Percentiles rank a stretch among this genome's conserved stretches.
These are phyloP conservation scores for Cadophora gregata DNA, from an alignment of 2,329 filamentous ascomycete species.

Conservation along the genomic window DNA sequence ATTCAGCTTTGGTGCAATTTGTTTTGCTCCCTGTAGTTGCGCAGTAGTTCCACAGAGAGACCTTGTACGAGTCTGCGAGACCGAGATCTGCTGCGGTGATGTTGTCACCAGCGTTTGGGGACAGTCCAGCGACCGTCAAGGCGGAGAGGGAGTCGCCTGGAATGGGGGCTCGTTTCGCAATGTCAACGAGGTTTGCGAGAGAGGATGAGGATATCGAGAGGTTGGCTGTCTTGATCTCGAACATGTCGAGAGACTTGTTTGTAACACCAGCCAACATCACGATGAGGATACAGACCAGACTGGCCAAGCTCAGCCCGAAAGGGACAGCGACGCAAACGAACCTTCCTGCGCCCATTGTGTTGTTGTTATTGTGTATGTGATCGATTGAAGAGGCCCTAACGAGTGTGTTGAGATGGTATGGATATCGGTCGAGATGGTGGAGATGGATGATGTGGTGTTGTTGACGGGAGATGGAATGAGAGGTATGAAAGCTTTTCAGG, in stretches of 20 bases:
- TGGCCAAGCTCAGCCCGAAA: constrained; percentile 79
- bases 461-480: neutral
- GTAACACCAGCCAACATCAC: constrained; percentile 61
- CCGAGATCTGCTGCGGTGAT: constrained; percentile 63
- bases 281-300: constrained; percentile 72
- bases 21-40: constrained; percentile 55
- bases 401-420: constrained; percentile 15
- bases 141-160: constrained; percentile 24
- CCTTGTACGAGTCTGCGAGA: constrained; percentile 74
- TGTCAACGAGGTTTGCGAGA: constrained; percentile 34
- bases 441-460: constrained; percentile 6
- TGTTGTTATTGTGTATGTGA: constrained; percentile 10
- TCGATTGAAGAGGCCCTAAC: neutral
- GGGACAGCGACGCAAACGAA: constrained; percentile 88
- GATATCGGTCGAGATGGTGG: constrained; percentile 4
- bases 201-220: constrained; percentile 50
- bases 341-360: constrained; percentile 72
- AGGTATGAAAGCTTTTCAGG: neutral
- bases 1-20: constrained; percentile 73
- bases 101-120: constrained; percentile 47
- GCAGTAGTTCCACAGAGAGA: constrained; percentile 91
- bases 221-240: constrained; percentile 66
- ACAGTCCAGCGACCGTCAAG: constrained; percentile 39
- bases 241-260: constrained; percentile 62
- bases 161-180: constrained; percentile 28